Evolutionary conservation across 2,329 filamentous ascomycete species (phyloP).

Genomic region (Talaromyces sp.): DNA sequence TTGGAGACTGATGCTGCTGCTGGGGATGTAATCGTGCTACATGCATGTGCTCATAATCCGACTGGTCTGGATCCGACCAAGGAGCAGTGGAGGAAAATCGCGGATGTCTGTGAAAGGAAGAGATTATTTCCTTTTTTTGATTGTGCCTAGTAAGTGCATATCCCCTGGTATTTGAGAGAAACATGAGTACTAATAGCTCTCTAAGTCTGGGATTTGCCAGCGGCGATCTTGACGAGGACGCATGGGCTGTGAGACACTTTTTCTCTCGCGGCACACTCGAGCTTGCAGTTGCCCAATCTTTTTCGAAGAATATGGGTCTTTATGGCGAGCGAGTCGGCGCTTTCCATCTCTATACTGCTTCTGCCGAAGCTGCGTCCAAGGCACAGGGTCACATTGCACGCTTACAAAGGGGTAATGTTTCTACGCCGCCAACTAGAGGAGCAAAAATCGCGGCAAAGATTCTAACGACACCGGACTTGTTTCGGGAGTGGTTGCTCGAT

Average conservation of each 20-base stretch:
- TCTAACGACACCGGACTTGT: neutral
- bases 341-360: neutral
- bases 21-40: conserved; percentile 73
- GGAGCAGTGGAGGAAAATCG: conserved; percentile 82
- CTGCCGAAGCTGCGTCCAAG: neutral
- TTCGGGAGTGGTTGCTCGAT: neutral
- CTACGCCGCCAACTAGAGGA: neutral
- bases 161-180: neutral
- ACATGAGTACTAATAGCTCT: neutral
- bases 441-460: neutral
- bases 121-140: conserved; percentile 91
- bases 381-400: neutral
- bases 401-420: neutral
- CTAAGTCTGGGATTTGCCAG: conserved; percentile 75
- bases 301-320: conserved; percentile 1
- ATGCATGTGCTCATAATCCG: conserved; percentile 89
- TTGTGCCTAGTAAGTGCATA: conserved; percentile 58
- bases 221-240: conserved; percentile 72
- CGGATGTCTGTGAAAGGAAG: conserved; percentile 64
- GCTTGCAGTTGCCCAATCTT: neutral
- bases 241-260: conserved; percentile 78
- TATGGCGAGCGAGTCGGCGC: neutral
- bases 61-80: conserved; percentile 83
- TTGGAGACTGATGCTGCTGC: conserved; percentile 75
- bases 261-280: conserved; percentile 53